Base-by-base conservation (phyloP, 352 stramenopile species). In the Phytophthora boehmeriae region DNA sequence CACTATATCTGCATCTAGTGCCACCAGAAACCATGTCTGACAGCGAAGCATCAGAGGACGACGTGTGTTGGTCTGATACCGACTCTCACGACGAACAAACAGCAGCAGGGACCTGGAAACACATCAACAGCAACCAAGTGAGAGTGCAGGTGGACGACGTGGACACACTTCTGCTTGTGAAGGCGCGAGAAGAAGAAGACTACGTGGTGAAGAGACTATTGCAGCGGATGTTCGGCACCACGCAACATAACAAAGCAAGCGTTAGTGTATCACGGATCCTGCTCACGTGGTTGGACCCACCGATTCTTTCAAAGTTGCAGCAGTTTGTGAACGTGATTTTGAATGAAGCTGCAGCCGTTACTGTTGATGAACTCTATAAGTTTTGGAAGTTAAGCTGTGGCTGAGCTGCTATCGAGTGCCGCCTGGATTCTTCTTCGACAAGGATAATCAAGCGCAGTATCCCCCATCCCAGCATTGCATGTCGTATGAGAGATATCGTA, bases 341-440 rank as follows among this genome's bases (percentile, higher is more conserved):
- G 17, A 16, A 4, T 25, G 44, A 20, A 17, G 27, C 23, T 39
- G 10, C 17, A 14, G 5, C 44, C 13, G 32, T 38, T 13, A 38
- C 32, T 13, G 8, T 23, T 38, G 44, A 51, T 39, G 44, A 51
- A 23, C 25, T 51, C 27, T 39, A 39, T 13, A 5, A 39, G 27
- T 39, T 51, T 51, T 38, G 13, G n/a, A 51, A 51, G 44, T 38
- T 17, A 27, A 51, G 25, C 25, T 51, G 23, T 51, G 44, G 44
- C 25, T 51, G 14, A 39, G n/a, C 19, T 25, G 36, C 39, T 39
- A 38, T 38, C 8, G 32, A 38, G 32, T 38, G 32, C 8, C 32
- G 32, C 32, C 32, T 8, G 13, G 32, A 14, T 38, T 38, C 32
- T 38, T 38, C 32, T 38, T 38, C 32, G 8, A 38, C 32, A 38